A percentile compares a stretch with the other conserved stretches of the same genome.
Evolutionary conservation across 2,329 filamentous ascomycete genomes (phyloP).

Genomic region (Fusarium albosuccineum): DNA sequence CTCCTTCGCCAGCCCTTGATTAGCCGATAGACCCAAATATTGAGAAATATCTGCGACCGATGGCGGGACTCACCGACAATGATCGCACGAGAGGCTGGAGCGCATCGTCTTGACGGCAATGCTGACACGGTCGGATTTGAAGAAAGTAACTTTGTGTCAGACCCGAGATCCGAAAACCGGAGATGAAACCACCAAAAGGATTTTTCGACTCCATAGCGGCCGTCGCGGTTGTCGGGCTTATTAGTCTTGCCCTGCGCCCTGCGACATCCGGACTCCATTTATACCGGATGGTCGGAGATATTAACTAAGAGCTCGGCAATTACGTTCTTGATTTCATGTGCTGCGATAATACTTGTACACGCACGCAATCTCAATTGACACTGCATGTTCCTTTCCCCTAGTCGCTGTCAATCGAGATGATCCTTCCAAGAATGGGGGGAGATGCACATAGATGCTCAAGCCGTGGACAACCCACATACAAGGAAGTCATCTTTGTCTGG

Average conservation of each 20-base stretch:
- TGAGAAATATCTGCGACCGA: neutral
- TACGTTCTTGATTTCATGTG: too few species aligned
- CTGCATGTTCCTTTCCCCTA: too few species aligned
- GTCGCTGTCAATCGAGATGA: too few species aligned
- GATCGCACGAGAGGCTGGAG: conserved; percentile 52
- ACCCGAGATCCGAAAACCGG: conserved; percentile 18
- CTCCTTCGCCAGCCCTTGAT: conserved; percentile 36
- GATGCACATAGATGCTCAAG: too few species aligned
- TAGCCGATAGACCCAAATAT: neutral
- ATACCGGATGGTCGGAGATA: too few species aligned
- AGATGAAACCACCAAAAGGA: neutral
- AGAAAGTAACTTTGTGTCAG: neutral
- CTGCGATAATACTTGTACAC: too few species aligned
- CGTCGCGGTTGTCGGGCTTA: conserved; percentile 9
- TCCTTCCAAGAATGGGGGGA: too few species aligned
- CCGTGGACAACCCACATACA: too few species aligned
- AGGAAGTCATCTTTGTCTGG: too few species aligned
- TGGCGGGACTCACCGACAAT: conserved; percentile 47
- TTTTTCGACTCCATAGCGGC: conserved; percentile 4
- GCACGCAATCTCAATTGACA: too few species aligned
- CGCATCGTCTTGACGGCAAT: conserved; percentile 42
- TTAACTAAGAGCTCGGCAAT: too few species aligned
- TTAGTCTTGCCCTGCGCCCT: conserved; percentile 1
- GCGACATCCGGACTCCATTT: neutral
- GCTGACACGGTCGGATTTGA: conserved; percentile 26